Percentiles rank a stretch among this genome's conserved stretches.
Conservation (phyloP, 2,329 filamentous ascomycete species). For the Monilinia fructicola region DNA sequence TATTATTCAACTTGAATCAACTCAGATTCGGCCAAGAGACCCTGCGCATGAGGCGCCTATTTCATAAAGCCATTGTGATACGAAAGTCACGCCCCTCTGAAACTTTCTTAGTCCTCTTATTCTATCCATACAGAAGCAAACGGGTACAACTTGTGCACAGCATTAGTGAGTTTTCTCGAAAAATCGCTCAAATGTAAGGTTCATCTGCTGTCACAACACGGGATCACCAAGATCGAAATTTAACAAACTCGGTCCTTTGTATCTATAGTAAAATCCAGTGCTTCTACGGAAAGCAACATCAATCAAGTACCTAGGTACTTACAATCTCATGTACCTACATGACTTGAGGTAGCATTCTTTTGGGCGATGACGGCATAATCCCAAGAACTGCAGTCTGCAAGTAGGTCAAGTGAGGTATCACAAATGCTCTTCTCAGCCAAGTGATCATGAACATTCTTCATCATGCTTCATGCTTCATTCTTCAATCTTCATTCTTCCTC, state of each 20-base stretch:
- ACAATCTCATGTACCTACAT: neutral
- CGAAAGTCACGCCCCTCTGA: neutral
- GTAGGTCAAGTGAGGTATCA: neutral
- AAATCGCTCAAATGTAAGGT: slow-evolving; percentile 20
- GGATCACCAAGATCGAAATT: slow-evolving; percentile 2
- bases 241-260: neutral
- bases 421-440: neutral
- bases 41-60: neutral
- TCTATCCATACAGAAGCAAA: neutral
- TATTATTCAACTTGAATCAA: neutral
- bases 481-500: too few relatives aligned
- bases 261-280: slow-evolving; percentile 1
- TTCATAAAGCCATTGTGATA: neutral
- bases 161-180: slow-evolving; percentile 11
- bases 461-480: too few relatives aligned
- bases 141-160: slow-evolving; percentile 16
- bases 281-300: neutral
- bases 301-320: neutral
- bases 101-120: neutral
- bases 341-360: neutral
- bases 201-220: slow-evolving; percentile 16
- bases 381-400: neutral
- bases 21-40: neutral
- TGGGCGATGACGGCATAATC: slow-evolving; percentile 7
- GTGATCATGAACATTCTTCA: neutral